phyloP scores from a whole-genome alignment of 352 stramenopile species.

The Globisporangium uncinulatum region DNA sequence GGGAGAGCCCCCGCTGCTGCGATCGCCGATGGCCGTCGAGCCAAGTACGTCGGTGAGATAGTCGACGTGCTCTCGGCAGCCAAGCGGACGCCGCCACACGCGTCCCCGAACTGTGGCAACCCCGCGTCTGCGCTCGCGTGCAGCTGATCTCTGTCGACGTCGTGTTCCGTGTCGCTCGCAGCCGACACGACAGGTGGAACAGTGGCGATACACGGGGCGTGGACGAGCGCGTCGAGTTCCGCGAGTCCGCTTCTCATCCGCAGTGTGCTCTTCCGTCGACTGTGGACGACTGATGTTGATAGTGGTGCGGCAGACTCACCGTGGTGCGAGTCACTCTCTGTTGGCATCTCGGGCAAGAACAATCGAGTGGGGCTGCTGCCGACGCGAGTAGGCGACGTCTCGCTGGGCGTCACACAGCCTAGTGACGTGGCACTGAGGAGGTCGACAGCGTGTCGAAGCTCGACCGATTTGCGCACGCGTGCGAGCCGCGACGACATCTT shows the following conservation, averaged over 20 bases:
- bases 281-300: background rate
- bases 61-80: background rate
- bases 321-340: background rate
- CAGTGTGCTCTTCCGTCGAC: background rate
- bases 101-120: too few relatives aligned
- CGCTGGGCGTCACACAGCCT: too few relatives aligned
- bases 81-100: too few relatives aligned
- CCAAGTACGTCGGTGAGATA: background rate
- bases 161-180: background rate
- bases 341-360: background rate
- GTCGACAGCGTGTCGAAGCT: constrained; percentile 4
- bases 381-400: background rate
- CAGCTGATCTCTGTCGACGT: background rate
- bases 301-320: background rate
- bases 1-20: background rate
- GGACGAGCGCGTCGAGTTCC: constrained; percentile 1
- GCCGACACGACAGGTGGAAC: too few relatives aligned
- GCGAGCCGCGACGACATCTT: constrained; percentile 56
- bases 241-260: background rate
- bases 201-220: too few relatives aligned
- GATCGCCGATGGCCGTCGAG: background rate
- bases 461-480: constrained; percentile 24
- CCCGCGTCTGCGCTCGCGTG: too few relatives aligned
- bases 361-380: background rate
- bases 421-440: too few relatives aligned